These are phyloP conservation scores for Ceratobasidium sp. DNA, from an alignment of 1,284 basidiomycete species.

Conservation along the genomic window DNA sequence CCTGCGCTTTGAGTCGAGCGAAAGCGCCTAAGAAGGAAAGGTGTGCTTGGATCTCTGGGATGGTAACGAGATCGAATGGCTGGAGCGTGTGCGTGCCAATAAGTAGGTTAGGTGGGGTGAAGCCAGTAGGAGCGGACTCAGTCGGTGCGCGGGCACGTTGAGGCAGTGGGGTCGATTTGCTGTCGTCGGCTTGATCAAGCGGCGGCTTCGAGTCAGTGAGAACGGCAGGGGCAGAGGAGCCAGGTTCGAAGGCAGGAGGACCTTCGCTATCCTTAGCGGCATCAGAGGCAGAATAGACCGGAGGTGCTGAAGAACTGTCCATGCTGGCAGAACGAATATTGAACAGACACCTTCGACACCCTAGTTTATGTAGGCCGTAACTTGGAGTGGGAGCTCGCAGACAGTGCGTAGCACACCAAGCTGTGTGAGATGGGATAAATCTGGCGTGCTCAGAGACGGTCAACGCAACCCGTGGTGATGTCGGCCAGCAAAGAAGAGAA, in stretches of 20 bases:
- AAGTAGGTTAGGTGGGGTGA: constrained; percentile 19
- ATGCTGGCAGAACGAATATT: not conserved
- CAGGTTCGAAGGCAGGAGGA: constrained; percentile 36
- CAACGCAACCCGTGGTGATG: too few relatives aligned
- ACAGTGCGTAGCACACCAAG: too few relatives aligned
- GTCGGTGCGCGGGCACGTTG: constrained; percentile 3
- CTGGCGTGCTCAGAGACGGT: too few relatives aligned
- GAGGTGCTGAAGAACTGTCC: constrained; percentile 19
- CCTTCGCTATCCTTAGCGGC: not conserved
- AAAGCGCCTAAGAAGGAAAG: constrained; percentile 50
- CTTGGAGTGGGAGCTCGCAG: too few relatives aligned
- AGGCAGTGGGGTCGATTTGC: not conserved
- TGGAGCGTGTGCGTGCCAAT: constrained; percentile 33
- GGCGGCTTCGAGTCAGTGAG: constrained; percentile 9
- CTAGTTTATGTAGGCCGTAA: too few relatives aligned
- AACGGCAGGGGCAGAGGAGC: not conserved
- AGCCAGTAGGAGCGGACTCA: constrained; percentile 22
- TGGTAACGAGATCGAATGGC: constrained; percentile 46
- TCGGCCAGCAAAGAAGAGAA: too few relatives aligned
- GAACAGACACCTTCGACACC: too few relatives aligned
- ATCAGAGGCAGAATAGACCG: not conserved
- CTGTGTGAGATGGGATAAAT: too few relatives aligned
- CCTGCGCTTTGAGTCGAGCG: constrained; percentile 36
- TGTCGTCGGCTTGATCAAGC: not conserved
- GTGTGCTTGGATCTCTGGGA: constrained; percentile 48